Conservation (phyloP, 371 early-diverging fungal genomes). For the Furculomyces boomerangus region DNA sequence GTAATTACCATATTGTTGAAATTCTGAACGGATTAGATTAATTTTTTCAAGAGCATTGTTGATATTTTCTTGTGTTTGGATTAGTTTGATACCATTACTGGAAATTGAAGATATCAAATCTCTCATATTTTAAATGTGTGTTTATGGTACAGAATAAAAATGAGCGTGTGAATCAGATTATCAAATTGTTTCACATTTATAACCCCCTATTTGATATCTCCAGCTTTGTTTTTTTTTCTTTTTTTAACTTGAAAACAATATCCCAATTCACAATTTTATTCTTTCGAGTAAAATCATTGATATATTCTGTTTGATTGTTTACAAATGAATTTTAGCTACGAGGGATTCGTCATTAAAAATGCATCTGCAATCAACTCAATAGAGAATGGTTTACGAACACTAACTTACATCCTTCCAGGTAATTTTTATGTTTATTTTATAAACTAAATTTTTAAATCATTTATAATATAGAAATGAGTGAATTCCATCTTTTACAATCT, state of each 20-base stretch:
- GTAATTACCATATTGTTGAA: neutral
- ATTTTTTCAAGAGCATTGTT: neutral
- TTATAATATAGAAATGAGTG: too few relatives aligned
- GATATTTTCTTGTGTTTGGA: neutral
- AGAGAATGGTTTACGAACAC: slow-evolving; percentile 65
- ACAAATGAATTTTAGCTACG: slow-evolving; percentile 47
- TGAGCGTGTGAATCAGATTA: too few relatives aligned
- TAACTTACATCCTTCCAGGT: slow-evolving; percentile 87
- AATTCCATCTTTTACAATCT: slow-evolving; percentile 1
- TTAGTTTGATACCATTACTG: neutral
- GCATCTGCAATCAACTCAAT: slow-evolving; percentile 73
- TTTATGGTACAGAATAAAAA: too few relatives aligned
- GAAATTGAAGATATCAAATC: neutral
- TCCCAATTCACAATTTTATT: too few relatives aligned
- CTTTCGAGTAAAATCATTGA: too few relatives aligned
- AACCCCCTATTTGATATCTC: too few relatives aligned
- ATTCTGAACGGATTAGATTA: neutral
- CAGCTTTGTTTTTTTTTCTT: too few relatives aligned
- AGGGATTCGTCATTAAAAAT: slow-evolving; percentile 62
- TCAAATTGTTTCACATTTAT: too few relatives aligned
- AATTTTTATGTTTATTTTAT: slow-evolving; percentile 4
- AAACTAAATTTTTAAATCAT: neutral
- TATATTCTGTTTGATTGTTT: too few relatives aligned
- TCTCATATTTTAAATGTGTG: too few relatives aligned
- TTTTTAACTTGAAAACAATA: too few relatives aligned